Percentiles rank a stretch among this genome's conserved stretches.
Conservation (phyloP, 2,329 filamentous ascomycete species). For the Colletotrichum sp. region DNA sequence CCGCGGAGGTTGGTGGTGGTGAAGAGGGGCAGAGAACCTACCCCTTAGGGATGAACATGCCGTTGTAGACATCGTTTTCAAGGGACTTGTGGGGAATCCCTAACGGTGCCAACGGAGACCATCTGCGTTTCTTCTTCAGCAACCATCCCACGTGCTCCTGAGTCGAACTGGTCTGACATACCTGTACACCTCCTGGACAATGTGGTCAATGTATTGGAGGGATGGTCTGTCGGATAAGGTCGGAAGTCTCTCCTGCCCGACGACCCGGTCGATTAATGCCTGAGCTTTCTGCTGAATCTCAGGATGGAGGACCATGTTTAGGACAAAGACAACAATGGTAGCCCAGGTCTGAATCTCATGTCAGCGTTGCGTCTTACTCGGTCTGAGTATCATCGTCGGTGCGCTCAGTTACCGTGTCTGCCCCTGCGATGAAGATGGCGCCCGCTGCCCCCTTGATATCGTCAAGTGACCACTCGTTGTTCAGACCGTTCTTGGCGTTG, state of each 20-base stretch:
- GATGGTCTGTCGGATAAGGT: slow-evolving; percentile 46
- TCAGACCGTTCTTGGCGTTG: slow-evolving; percentile 4
- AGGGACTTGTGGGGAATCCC: slow-evolving; percentile 60
- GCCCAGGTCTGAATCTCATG: slow-evolving; percentile 36
- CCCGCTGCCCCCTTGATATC: slow-evolving; percentile 54
- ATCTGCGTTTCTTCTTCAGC: slow-evolving; percentile 33
- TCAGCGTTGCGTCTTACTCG: slow-evolving; percentile 3
- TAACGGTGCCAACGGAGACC: slow-evolving; percentile 49
- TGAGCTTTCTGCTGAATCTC: slow-evolving; percentile 51
- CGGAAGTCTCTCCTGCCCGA: slow-evolving; percentile 50
- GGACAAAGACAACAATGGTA: slow-evolving; percentile 20
- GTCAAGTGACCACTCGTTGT: slow-evolving; percentile 28
- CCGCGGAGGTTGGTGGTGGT: background rate
- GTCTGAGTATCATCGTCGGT: background rate
- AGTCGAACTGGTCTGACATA: background rate
- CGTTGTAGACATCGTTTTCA: slow-evolving; percentile 61
- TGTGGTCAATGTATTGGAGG: slow-evolving; percentile 42
- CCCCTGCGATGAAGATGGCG: slow-evolving; percentile 51
- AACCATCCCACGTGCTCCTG: background rate
- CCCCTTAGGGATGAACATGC: slow-evolving; percentile 62
- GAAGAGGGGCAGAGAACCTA: slow-evolving; percentile 5
- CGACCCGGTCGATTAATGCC: slow-evolving; percentile 47
- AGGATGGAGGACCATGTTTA: slow-evolving; percentile 33
- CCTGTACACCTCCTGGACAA: slow-evolving; percentile 44
- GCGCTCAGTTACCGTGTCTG: slow-evolving; percentile 41